Percentiles rank a stretch among this genome's conserved stretches.
Evolutionary conservation across 257 asterid genomes (phyloP).

Genomic region (Solanum commersonii): DNA sequence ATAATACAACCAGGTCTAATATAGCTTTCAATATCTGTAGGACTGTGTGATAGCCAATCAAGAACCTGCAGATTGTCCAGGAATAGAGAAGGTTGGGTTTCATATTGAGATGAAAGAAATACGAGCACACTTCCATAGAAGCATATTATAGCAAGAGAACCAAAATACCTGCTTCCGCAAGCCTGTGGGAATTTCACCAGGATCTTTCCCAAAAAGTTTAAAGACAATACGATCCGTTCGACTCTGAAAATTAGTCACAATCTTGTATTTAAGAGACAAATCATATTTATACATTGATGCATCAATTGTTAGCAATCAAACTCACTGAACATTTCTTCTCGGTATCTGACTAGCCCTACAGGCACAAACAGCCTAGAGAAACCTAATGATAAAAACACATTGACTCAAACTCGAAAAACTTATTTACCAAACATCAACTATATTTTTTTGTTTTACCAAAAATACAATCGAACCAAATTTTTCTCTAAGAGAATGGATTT

Average conservation of each 20-base stretch:
- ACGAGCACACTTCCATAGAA: background rate
- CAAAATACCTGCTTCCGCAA: conserved; percentile 56
- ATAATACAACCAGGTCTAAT: conserved; percentile 91
- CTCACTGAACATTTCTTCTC: background rate
- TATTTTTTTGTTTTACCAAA: background rate
- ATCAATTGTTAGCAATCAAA: background rate
- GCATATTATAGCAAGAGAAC: background rate
- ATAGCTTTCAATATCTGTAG: conserved; percentile 93
- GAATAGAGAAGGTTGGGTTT: background rate
- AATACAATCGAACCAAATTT: background rate
- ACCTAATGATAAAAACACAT: background rate
- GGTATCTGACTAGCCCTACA: background rate
- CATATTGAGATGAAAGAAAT: background rate
- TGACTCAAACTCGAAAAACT: background rate
- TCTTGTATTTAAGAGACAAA: background rate
- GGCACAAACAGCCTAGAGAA: background rate
- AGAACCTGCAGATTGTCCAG: conserved; percentile 39
- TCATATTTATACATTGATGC: background rate
- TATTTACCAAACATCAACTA: background rate
- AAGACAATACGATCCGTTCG: conserved; percentile 79
- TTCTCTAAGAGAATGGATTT: background rate
- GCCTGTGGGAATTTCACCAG: conserved; percentile 77
- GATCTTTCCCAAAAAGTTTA: conserved; percentile 94
- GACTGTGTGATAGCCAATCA: conserved; percentile 82
- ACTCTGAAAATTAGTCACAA: conserved; percentile 38